Conservation (phyloP, 1,284 basidiomycete species). For the Omphalotus olearius region DNA sequence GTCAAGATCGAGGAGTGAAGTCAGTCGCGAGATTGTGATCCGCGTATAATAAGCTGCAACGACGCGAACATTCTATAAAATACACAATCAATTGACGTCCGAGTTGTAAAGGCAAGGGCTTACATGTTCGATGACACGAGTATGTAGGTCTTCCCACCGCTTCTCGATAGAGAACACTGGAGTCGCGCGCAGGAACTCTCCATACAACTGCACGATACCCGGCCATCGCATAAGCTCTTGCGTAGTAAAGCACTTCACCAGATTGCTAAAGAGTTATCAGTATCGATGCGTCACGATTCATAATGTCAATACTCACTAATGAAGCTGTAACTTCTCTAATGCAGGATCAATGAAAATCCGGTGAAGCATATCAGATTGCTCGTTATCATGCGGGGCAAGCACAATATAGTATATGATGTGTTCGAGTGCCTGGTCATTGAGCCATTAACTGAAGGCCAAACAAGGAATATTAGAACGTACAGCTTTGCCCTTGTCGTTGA, state of each 20-base stretch:
- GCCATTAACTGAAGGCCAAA: not conserved
- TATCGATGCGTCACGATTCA: constrained; percentile 4
- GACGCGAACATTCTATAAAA: constrained; percentile 86
- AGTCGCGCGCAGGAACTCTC: constrained; percentile 76
- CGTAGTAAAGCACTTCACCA: constrained; percentile 95
- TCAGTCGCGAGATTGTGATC: constrained; percentile 82
- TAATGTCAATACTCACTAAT: constrained; percentile 63
- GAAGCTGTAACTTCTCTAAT: constrained; percentile 77
- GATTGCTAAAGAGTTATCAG: constrained; percentile 54
- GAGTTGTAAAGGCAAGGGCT: constrained; percentile 27
- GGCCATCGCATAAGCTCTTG: constrained; percentile 98
- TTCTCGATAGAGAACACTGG: constrained; percentile 79
- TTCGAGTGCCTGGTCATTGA: constrained; percentile 65
- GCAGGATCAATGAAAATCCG: constrained; percentile 79
- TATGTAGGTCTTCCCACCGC: constrained; percentile 95
- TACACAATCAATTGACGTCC: constrained; percentile 3
- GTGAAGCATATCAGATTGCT: constrained; percentile 96
- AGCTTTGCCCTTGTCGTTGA: constrained; percentile 64
- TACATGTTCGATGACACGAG: constrained; percentile 95
- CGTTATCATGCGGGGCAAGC: constrained; percentile 92
- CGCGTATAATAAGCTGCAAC: constrained; percentile 93
- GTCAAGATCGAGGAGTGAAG: constrained; percentile 85
- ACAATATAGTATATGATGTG: constrained; percentile 95
- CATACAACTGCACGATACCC: constrained; percentile 90
- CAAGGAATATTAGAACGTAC: constrained; percentile 40